A percentile compares a stretch with the other conserved stretches of the same genome.
Evolutionary conservation across 495 filamentous ascomycete species (phyloP).

Genomic region (Podospora fimiseda): DNA sequence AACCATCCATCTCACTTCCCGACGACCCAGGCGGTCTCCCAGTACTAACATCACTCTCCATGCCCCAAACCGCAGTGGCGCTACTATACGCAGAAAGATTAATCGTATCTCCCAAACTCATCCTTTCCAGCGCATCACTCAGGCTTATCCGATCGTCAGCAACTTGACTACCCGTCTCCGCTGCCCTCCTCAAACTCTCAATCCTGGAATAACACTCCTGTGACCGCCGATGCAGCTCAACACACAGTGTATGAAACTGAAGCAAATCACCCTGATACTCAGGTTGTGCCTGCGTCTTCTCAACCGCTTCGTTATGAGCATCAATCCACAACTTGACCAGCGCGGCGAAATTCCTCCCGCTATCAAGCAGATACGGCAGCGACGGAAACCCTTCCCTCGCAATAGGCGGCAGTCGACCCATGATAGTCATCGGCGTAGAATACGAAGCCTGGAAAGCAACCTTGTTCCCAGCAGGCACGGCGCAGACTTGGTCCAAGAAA

Average conservation of each 20-base stretch:
- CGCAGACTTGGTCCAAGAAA: slow-evolving; percentile 81
- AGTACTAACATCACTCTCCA: slow-evolving; percentile 30
- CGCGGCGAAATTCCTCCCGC: slow-evolving; percentile 80
- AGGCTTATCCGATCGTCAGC: slow-evolving; percentile 57
- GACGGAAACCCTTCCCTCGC: slow-evolving; percentile 92
- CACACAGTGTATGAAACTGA: slow-evolving; percentile 69
- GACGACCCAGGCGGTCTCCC: slow-evolving; percentile 44
- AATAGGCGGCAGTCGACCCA: slow-evolving; percentile 71
- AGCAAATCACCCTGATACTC: slow-evolving; percentile 57
- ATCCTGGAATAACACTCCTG: slow-evolving; percentile 29
- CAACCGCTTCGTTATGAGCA: slow-evolving; percentile 40
- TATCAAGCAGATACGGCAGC: slow-evolving; percentile 89
- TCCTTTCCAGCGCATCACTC: slow-evolving; percentile 68
- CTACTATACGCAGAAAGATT: slow-evolving; percentile 26
- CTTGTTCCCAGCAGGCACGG: slow-evolving; percentile 62
- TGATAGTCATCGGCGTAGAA: slow-evolving; percentile 85
- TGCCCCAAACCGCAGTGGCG: slow-evolving; percentile 27
- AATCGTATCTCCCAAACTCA: slow-evolving; percentile 43
- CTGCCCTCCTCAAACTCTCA: slow-evolving; percentile 19
- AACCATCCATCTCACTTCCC: slow-evolving; percentile 42
- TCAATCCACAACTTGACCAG: slow-evolving; percentile 86
- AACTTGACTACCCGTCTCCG: slow-evolving; percentile 61
- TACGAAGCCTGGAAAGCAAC: slow-evolving; percentile 75
- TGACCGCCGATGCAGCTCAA: slow-evolving; percentile 64
- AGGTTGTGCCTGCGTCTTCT: slow-evolving; percentile 37